Evolutionary conservation across 2,329 filamentous ascomycete species (phyloP), one percentile per base, ranked within the genome.

Genomic region (Fusarium denticulatum): DNA sequence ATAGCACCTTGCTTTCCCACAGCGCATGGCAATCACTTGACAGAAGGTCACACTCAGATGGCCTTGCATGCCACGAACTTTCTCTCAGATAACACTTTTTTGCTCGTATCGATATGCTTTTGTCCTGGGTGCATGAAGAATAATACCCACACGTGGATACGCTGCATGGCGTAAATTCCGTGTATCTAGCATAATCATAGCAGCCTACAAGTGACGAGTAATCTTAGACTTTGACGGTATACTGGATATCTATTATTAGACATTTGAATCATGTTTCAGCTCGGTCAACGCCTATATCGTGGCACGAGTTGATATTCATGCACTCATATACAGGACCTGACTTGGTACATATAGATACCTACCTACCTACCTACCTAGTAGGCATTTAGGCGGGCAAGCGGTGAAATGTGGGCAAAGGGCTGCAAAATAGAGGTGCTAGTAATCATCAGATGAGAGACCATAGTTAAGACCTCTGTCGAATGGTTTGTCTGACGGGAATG

Each of bases 1-100:
- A 20, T 22, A 40, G 28, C 52, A 65, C 42, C n/a, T 26, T 32
- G 39, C 37, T 42, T 52, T 57, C 26, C 62, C 66, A 72, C 67
- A 61, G 42, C 71, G 26, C 30, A 58, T 55, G 30, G 40, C 26
- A 46, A 50, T 74, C 59, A 72, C 71, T 74, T 72, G 71, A 65
- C 52, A 47, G 43, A 43, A 43, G 30, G 46, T 42, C 32, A 55
- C 45, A 67, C 43, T 52, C 46, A 49, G 40, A 40, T 34, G 24
- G 60, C 30, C 32, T 49, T 55, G 28, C 47, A 49, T 72, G 15
- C 36, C 53, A 32, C 36, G 20, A 37, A 37, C 24, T 36, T 56
- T 30, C 15, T 60, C 47, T 37, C 45, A 30, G 32, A 53, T 60
- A 40, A 49, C 34, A 32, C 30, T 57, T 46, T 47, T 56, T 43